Evolutionary conservation across 495 filamentous ascomycete species (phyloP), one percentile per base, ranked within the genome.

Genomic region (Penicillium flavigenum): DNA sequence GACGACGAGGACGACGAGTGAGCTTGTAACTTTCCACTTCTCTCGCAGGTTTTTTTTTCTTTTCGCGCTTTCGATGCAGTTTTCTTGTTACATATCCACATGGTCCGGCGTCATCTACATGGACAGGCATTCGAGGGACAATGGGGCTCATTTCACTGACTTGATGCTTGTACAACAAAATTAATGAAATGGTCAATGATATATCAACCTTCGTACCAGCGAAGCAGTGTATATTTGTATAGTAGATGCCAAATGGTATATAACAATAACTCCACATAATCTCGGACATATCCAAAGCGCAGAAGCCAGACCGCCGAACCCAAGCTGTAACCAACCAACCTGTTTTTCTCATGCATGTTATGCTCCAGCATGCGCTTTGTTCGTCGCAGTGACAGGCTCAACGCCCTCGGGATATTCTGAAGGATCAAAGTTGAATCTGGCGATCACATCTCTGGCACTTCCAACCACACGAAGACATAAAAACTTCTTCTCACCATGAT

Each of bases 1-100:
- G 76, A 79, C 34, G 74, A 76, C 52, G 76, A 79, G 34, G 76
- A 79, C 14, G 75, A 79, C 22, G 74, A 77, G 54, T 73, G 64
- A 68, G 60, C 46, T 51, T 46, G 29, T 51, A 47, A 3, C 10
- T 9, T 7, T 17, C 16, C n/a, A 8, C 17, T 14, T 29, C n/a
- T 10, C 24, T 47, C 38, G 2, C 2, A 12, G 4, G 1, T 32
- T n/a, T 12, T 43, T 43, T 39, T 52, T 44, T 44, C 39, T 31
- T 47, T 46, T 29, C 26, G 10, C 27, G 29, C 27, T 47, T 47
- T 47, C 45, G 17, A 27, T 55, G 34, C 43, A 26, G 38, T 27
- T 47, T 55, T 47, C 52, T 55, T 55, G 43, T 36, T 47, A 47
- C 52, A 55, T 55, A 55, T 55, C 43, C 52, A 55, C 52, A 55